phyloP scores from a whole-genome alignment of 495 filamentous ascomycete species.

The Penicillium fimorum region DNA sequence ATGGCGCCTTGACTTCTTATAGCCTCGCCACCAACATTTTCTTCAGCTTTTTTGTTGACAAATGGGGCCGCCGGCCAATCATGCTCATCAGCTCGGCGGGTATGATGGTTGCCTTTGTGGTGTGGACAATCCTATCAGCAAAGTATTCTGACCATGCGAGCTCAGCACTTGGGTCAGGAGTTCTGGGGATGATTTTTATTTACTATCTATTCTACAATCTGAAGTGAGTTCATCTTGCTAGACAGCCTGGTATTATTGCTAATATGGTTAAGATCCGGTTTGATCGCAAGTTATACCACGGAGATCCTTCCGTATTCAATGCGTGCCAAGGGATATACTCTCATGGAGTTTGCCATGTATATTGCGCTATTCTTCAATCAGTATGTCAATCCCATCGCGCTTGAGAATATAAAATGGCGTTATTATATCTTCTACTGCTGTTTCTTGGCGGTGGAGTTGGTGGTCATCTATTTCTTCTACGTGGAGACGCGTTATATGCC shows the following conservation, averaged over 20 bases:
- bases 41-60: constrained; percentile 59
- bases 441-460: constrained; percentile 58
- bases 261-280: constrained; percentile 47
- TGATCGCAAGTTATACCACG: constrained; percentile 63
- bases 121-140: constrained; percentile 13
- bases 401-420: constrained; percentile 57
- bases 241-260: not conserved
- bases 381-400: constrained; percentile 60
- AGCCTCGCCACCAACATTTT: constrained; percentile 40
- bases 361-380: constrained; percentile 52
- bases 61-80: constrained; percentile 56
- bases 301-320: constrained; percentile 68
- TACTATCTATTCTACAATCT: constrained; percentile 16
- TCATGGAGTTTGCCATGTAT: constrained; percentile 62
- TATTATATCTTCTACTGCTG: constrained; percentile 63
- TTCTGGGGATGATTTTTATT: constrained; percentile 15
- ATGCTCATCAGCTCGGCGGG: constrained; percentile 25
- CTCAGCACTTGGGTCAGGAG: constrained; percentile 8
- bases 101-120: constrained; percentile 12
- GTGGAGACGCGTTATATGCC: constrained; percentile 64
- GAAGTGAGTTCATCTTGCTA: constrained; percentile 1
- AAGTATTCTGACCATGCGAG: constrained; percentile 9
- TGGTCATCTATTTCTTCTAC: constrained; percentile 64
- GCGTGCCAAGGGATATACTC: constrained; percentile 68
- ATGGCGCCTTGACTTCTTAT: constrained; percentile 22